phyloP scores from a whole-genome alignment of 306 rosid genomes.

The Alnus glutinosa region DNA sequence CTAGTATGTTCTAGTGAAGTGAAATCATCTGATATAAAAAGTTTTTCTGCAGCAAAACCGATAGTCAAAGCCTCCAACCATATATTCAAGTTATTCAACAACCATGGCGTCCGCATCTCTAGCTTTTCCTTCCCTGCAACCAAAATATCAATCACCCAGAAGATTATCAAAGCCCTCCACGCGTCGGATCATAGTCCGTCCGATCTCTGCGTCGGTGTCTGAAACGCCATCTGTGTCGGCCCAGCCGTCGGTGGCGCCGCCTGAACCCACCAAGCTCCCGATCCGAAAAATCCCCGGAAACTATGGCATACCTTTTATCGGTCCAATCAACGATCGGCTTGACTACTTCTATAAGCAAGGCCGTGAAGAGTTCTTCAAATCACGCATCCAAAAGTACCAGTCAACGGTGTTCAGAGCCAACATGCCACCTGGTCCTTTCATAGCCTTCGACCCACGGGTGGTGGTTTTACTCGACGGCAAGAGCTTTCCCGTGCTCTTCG shows the following conservation, averaged over 20 bases:
- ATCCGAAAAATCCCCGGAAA: conserved; percentile 68
- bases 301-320: conserved; percentile 67
- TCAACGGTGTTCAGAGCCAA: conserved; percentile 84
- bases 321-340: conserved; percentile 62
- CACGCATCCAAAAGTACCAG: conserved; percentile 52
- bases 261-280: conserved; percentile 41
- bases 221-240: conserved; percentile 36
- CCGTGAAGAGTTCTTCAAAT: conserved; percentile 56
- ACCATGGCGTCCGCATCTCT: conserved; percentile 41
- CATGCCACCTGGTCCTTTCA: conserved; percentile 91
- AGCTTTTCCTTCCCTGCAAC: conserved; percentile 40
- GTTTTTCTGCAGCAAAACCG: neutral
- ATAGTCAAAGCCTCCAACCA: neutral
- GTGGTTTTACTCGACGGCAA: conserved; percentile 78
- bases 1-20: too few relatives aligned
- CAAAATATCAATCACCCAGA: conserved; percentile 21
- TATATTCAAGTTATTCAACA: neutral
- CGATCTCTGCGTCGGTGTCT: conserved; percentile 49
- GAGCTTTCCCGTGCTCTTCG: conserved; percentile 79
- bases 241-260: conserved; percentile 20
- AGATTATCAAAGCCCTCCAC: conserved; percentile 7
- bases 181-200: conserved; percentile 5
- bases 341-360: conserved; percentile 86
- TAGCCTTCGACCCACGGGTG: conserved; percentile 68
- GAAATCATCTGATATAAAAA: too few relatives aligned